Percentiles rank a stretch among this genome's conserved stretches.
Conservation (phyloP, 768 basidiomycete genomes). For the Boletus rex-veris region DNA sequence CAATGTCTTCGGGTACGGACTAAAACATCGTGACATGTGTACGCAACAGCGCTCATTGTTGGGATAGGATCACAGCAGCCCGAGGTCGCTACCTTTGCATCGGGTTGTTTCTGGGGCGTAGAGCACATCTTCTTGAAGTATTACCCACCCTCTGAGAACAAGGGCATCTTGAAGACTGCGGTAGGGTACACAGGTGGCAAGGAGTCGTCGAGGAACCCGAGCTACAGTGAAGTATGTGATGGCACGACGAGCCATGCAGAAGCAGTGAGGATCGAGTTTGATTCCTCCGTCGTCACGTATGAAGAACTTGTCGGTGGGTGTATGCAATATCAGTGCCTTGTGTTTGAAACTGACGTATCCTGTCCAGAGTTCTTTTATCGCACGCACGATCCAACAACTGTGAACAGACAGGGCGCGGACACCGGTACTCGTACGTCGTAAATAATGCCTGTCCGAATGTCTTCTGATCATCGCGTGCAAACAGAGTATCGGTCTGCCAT, state of each 20-base stretch:
- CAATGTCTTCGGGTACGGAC: slow-evolving; percentile 35
- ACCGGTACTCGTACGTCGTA: slow-evolving; percentile 65
- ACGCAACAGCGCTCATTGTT: slow-evolving; percentile 5
- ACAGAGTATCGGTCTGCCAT: slow-evolving; percentile 93
- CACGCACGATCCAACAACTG: slow-evolving; percentile 88
- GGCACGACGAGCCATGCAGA: slow-evolving; percentile 89
- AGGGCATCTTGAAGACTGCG: slow-evolving; percentile 68
- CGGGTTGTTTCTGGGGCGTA: slow-evolving; percentile 83
- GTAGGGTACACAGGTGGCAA: slow-evolving; percentile 83
- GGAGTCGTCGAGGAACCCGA: slow-evolving; percentile 49
- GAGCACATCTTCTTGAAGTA: slow-evolving; percentile 83
- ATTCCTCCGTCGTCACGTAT: slow-evolving; percentile 72
- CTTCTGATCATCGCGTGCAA: not conserved
- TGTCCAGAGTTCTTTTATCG: slow-evolving; percentile 89
- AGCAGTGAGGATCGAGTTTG: slow-evolving; percentile 81
- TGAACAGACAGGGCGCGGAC: slow-evolving; percentile 76
- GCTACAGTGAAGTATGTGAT: slow-evolving; percentile 72
- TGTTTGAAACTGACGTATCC: not conserved
- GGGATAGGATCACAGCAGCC: slow-evolving; percentile 42
- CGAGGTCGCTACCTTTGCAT: slow-evolving; percentile 46
- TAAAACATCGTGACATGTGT: not conserved
- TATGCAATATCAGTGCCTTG: not conserved
- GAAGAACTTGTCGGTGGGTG: slow-evolving; percentile 80
- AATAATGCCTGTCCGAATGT: not conserved
- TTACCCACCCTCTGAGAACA: slow-evolving; percentile 65